Conservation (phyloP, 257 asterid genomes). For the Thymus mandschuricus region DNA sequence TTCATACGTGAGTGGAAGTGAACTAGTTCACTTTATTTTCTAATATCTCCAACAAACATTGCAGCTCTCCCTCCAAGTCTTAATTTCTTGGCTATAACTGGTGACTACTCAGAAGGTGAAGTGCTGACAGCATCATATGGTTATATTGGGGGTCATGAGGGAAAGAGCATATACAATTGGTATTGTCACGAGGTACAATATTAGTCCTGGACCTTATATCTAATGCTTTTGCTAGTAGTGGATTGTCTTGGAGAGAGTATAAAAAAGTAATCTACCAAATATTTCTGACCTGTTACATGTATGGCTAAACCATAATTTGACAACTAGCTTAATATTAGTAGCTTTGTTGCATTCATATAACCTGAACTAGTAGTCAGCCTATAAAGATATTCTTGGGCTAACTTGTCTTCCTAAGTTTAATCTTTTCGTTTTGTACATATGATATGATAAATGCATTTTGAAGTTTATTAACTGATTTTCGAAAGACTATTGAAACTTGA, state of each 20-base stretch:
- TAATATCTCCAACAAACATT: constrained; percentile 34
- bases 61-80: constrained; percentile 97
- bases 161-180: constrained; percentile 87
- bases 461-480: too few relatives aligned
- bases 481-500: too few relatives aligned
- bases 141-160: constrained; percentile 97
- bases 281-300: constrained; percentile 1
- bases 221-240: not conserved
- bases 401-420: too few relatives aligned
- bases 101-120: constrained; percentile 86
- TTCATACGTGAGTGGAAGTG: not conserved
- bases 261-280: not conserved
- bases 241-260: constrained; percentile 8
- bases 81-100: constrained; percentile 87
- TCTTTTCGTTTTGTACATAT: too few relatives aligned
- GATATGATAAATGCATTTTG: too few relatives aligned
- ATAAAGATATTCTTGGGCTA: too few relatives aligned
- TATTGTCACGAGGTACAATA: constrained; percentile 77
- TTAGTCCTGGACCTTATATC: constrained; percentile 25
- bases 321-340: not conserved
- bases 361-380: constrained; percentile 18
- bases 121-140: constrained; percentile 93
- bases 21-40: constrained; percentile 16
- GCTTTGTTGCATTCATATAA: constrained; percentile 2
- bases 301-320: not conserved